Conservation (phyloP, 1,284 basidiomycete genomes). For the Irpex sp. region DNA sequence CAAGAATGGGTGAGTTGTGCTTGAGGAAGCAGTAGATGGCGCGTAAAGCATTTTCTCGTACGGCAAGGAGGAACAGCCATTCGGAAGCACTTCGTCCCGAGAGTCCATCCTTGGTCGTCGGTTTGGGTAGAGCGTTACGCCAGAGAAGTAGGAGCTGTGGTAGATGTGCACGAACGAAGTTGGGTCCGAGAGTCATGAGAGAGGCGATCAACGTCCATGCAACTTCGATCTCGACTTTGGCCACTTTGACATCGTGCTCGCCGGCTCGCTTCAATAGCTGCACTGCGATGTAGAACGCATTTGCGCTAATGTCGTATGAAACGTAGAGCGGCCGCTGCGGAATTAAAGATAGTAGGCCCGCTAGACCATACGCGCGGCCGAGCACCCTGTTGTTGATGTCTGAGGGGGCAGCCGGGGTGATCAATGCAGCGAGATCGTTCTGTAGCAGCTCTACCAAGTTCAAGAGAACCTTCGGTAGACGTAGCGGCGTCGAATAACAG, state of each 20-base stretch:
- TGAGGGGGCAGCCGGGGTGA: constrained; percentile 67
- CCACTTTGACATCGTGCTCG: constrained; percentile 84
- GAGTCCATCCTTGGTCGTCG: constrained; percentile 81
- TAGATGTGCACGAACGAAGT: constrained; percentile 90
- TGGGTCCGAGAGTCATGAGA: constrained; percentile 90
- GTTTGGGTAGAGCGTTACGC: constrained; percentile 96
- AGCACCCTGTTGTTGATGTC: constrained; percentile 74
- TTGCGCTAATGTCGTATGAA: constrained; percentile 90
- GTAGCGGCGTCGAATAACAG: constrained; percentile 84
- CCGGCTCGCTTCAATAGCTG: constrained; percentile 88
- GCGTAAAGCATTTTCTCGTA: constrained; percentile 88
- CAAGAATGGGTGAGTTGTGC: constrained; percentile 72
- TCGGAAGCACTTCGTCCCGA: constrained; percentile 71
- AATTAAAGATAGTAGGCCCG: constrained; percentile 83
- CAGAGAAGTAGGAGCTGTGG: constrained; percentile 93
- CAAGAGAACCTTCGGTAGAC: constrained; percentile 77
- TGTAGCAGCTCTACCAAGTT: constrained; percentile 77
- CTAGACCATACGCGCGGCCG: constrained; percentile 88
- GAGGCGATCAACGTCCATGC: constrained; percentile 93
- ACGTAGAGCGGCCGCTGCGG: constrained; percentile 90
- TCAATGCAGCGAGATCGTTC: constrained; percentile 72
- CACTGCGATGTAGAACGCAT: constrained; percentile 89
- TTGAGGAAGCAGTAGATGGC: constrained; percentile 87
- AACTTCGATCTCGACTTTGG: constrained; percentile 86
- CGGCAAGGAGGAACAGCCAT: constrained; percentile 90